A percentile compares a stretch with the other conserved stretches of the same genome.
Conservation (phyloP, 768 basidiomycete genomes). For the Tubosaeta brunneosetosa region DNA sequence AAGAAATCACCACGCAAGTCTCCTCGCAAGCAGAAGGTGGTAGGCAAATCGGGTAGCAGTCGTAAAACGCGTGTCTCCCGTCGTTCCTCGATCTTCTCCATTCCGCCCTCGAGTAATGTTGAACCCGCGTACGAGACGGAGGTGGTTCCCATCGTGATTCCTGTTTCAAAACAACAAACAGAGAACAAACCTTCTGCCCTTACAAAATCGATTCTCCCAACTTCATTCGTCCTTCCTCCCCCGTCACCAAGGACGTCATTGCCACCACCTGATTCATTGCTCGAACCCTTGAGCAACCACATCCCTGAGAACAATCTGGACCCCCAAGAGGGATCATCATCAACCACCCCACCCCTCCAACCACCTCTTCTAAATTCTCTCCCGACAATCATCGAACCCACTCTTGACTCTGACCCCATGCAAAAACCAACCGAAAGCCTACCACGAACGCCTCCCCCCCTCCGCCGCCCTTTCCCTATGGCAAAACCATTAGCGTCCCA, state of each 20-base stretch:
- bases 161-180: conserved; percentile 26
- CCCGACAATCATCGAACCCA: conserved; percentile 19
- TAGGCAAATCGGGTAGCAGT: conserved; percentile 42
- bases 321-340: neutral
- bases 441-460: conserved; percentile 22
- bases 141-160: conserved; percentile 33
- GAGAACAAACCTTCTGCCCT: conserved; percentile 21
- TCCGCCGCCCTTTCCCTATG: conserved; percentile 53
- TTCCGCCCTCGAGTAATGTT: conserved; percentile 31
- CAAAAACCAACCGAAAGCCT: conserved; percentile 1
- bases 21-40: conserved; percentile 41
- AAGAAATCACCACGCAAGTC: conserved; percentile 43
- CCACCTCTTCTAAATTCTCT: conserved; percentile 11
- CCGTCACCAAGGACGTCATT: conserved; percentile 68
- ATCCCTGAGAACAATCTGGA: conserved; percentile 11
- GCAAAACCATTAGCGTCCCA: conserved; percentile 65
- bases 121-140: conserved; percentile 52
- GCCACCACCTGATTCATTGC: conserved; percentile 39
- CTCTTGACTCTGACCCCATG: conserved; percentile 5
- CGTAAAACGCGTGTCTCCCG: conserved; percentile 46
- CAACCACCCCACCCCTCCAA: neutral
- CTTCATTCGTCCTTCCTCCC: conserved; percentile 73
- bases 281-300: conserved; percentile 22
- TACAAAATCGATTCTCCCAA: conserved; percentile 52
- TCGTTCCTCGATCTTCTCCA: conserved; percentile 40